These are phyloP conservation scores for Alisma plantagoaquatica DNA, from an alignment of 106 monocot species.

Conservation along the genomic window DNA sequence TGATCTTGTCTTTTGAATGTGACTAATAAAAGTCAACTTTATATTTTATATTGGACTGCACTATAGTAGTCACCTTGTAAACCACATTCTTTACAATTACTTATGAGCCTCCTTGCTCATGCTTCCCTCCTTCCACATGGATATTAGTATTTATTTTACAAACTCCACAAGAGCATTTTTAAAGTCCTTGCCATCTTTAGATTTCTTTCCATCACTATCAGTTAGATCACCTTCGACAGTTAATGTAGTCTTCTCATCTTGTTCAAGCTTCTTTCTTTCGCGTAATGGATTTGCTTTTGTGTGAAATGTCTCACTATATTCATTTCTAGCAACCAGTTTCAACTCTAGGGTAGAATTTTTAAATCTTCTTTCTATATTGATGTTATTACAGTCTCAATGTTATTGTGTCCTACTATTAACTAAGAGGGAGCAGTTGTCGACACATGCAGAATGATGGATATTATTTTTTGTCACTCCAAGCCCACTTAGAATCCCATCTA, in stretches of 20 bases:
- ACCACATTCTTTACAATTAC: conserved; percentile 91
- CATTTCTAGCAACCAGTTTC: no score
- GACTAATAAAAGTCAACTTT: conserved; percentile 74
- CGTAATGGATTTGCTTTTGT: neutral
- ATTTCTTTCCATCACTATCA: conserved; percentile 33
- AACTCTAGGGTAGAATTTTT: no score
- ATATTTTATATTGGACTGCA: conserved; percentile 61
- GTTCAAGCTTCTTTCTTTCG: conserved; percentile 23
- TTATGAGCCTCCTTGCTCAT: conserved; percentile 93
- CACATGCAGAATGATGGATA: conserved; percentile 4
- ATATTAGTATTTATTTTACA: conserved; percentile 80
- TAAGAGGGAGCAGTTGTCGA: no score
- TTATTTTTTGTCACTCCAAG: neutral
- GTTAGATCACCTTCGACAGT: conserved; percentile 17
- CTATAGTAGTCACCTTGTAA: conserved; percentile 67
- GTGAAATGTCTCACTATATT: no score
- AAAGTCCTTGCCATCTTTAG: conserved; percentile 71
- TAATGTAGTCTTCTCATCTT: conserved; percentile 9
- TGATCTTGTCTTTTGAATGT: conserved; percentile 73
- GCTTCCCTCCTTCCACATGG: conserved; percentile 87
- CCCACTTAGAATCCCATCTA: neutral
- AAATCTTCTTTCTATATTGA: conserved; percentile 5
- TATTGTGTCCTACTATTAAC: no score
- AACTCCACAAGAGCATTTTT: conserved; percentile 82
- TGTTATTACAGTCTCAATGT: no score